Evolutionary conservation across 805 yeast species (phyloP), one percentile per base, ranked within the genome.

Genomic region (Dipodascus albidus): DNA sequence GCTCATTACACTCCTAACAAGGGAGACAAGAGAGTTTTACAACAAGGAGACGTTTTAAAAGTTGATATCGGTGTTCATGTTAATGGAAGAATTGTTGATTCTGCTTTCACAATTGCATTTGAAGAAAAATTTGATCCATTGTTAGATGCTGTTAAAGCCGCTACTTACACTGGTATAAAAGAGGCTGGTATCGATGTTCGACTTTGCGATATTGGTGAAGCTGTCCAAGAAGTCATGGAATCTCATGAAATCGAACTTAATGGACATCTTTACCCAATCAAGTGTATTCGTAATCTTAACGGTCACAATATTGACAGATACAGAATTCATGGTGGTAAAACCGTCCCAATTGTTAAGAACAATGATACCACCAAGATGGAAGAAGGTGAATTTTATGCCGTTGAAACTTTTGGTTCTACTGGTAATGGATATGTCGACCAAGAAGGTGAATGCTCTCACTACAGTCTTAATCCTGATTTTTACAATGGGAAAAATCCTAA

Each of bases 1-100:
- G 99, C 99, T 0, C 99, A 93, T 67, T 93, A 89, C 70, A 91
- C 98, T 0, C 99, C 99, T 14, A 93, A 93, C 70, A 84, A 91
- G 3, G 96, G 96, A 11, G 99, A 93, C 67, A 87, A 81, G 62
- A 78, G 87, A 3, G 85, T 85, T 1, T 73, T 93, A 60, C 74
- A 77, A 56, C 80, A 88, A 62, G 95, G 87, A 56, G 99, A 93
- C 68, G 96, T 93, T 49, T 81, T 93, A 87, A 93, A 93, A 72
- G 91, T 93, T 42, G 99, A 93, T 67, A 81, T 91, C 64, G 99
- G 99, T 59, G 96, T 93, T 21, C 99, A 93, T 65, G 86, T 91
- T 44, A 87, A 93, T 64, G 99, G 99, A 15, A 81, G 81, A 62
- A 93, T 93, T 62, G 82, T 93, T 55, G 99, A 93, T 66, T 86